phyloP scores from a whole-genome alignment of 306 rosid genomes.

The Acacia confusa region DNA sequence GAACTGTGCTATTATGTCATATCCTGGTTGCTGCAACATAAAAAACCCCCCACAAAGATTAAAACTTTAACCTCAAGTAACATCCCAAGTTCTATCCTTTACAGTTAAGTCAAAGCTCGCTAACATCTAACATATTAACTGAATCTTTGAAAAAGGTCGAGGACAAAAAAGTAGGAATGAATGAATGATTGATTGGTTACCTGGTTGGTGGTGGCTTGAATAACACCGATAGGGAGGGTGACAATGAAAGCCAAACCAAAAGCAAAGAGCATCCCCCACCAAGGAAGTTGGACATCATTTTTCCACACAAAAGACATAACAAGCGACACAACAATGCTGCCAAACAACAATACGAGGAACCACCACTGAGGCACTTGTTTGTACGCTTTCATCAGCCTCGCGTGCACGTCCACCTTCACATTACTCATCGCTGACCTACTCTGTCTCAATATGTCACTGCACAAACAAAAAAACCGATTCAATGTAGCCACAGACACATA shows the following conservation, averaged over 20 bases:
- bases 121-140: not conserved
- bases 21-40: constrained; percentile 94
- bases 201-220: constrained; percentile 99
- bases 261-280: constrained; percentile 99
- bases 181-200: constrained; percentile 32
- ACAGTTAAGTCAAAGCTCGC: not conserved
- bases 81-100: not conserved
- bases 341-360: constrained; percentile 67
- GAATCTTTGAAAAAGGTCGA: not conserved
- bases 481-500: not conserved
- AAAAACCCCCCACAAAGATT: not conserved
- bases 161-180: not conserved
- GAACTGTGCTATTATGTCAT: constrained; percentile 96
- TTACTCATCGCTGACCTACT: constrained; percentile 74
- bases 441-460: constrained; percentile 79
- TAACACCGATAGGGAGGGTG: constrained; percentile 96
- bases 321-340: constrained; percentile 68
- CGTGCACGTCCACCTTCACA: constrained; percentile 75
- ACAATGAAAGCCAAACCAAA: constrained; percentile 82
- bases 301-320: constrained; percentile 81
- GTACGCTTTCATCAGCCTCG: constrained; percentile 79
- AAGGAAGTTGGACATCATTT: constrained; percentile 75
- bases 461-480: constrained; percentile 26
- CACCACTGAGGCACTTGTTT: constrained; percentile 98
- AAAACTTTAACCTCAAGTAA: not conserved